Evolutionary conservation across 139 green algal species (phyloP).

Genomic region (Micromonas commoda): DNA sequence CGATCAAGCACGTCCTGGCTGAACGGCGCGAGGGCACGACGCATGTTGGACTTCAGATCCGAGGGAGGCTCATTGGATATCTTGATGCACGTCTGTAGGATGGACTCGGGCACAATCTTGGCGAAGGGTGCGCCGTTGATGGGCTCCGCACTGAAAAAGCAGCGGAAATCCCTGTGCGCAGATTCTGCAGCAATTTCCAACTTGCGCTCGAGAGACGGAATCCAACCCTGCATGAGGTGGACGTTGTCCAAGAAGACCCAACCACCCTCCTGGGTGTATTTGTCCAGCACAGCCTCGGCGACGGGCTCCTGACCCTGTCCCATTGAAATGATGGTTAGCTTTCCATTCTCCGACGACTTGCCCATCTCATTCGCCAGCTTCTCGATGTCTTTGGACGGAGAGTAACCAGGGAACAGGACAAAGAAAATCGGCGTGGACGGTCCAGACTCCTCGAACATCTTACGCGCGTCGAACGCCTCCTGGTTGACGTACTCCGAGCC

Average conservation of each 20-base stretch:
- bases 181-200: conserved; percentile 70
- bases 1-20: conserved; percentile 55
- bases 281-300: conserved; percentile 70
- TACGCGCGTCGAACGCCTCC: conserved; percentile 59
- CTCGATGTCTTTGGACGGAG: conserved; percentile 78
- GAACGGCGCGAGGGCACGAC: conserved; percentile 66
- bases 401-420: conserved; percentile 83
- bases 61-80: conserved; percentile 77
- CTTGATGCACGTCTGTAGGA: conserved; percentile 76
- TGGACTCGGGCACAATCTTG: conserved; percentile 75
- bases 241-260: conserved; percentile 90
- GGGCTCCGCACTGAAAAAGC: conserved; percentile 83
- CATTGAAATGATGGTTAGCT: conserved; percentile 77
- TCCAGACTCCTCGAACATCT: conserved; percentile 62
- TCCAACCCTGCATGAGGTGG: conserved; percentile 83
- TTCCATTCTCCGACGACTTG: conserved; percentile 61
- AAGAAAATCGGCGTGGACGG: conserved; percentile 77
- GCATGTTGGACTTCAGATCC: conserved; percentile 85
- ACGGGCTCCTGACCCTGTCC: conserved; percentile 75
- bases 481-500: conserved; percentile 58
- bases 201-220: conserved; percentile 73
- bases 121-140: conserved; percentile 76
- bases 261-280: conserved; percentile 72
- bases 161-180: conserved; percentile 75
- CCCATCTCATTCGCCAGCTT: conserved; percentile 56